These are phyloP conservation scores for Citrullus colocynthis DNA, from an alignment of 306 rosid genomes.

Conservation along the genomic window DNA sequence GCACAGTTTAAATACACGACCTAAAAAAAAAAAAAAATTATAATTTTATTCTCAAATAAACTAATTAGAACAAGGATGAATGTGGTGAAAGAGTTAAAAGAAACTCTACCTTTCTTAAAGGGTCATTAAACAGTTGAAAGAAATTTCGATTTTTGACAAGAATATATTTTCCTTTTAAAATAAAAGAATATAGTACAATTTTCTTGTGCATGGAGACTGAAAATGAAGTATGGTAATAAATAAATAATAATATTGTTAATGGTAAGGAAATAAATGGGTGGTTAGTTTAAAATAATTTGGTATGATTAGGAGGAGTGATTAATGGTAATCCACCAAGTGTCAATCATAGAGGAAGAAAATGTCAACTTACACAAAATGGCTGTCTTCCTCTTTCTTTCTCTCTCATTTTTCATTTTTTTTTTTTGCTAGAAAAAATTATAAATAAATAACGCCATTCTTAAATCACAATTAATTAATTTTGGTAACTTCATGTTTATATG, in stretches of 20 bases:
- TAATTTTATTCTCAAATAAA: too few relatives aligned
- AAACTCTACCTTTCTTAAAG: neutral
- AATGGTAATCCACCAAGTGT: neutral
- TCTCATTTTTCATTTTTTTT: neutral
- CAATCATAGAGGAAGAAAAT: neutral
- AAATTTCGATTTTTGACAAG: neutral
- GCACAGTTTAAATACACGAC: neutral
- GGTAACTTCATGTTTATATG: neutral
- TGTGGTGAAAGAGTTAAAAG: neutral
- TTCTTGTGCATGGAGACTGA: neutral
- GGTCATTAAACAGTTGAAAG: neutral
- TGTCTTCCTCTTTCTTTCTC: neutral
- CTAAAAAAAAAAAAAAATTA: neutral
- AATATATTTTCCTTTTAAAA: too few relatives aligned
- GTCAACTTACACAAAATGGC: slow-evolving; percentile 1
- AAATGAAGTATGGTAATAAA: neutral
- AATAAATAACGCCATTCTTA: neutral
- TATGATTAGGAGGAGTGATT: slow-evolving; percentile 3
- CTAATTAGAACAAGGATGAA: neutral
- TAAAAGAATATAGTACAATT: neutral
- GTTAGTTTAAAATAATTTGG: neutral
- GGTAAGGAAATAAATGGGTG: neutral
- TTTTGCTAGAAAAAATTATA: too few relatives aligned
- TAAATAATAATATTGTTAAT: neutral
- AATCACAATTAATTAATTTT: neutral